Percentiles rank a stretch among this genome's conserved stretches.
Evolutionary conservation across 225 moss, liverwort and hornwort genomes (phyloP).

Genomic region (Anthoceros angustus): DNA sequence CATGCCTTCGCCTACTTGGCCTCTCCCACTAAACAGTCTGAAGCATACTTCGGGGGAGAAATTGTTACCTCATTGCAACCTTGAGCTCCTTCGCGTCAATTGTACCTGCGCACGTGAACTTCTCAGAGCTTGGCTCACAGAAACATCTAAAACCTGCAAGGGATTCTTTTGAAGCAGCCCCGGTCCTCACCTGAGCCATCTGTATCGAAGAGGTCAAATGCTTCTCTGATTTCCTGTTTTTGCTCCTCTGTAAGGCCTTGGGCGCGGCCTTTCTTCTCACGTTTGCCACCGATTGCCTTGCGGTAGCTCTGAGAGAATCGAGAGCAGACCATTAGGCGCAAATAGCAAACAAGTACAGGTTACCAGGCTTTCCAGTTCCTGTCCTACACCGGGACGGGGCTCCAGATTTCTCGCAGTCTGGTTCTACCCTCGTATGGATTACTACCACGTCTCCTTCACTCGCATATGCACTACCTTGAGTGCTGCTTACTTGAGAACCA

Average conservation of each 20-base stretch:
- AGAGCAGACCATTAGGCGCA: background rate
- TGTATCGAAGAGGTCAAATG: constrained; percentile 84
- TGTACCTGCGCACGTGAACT: constrained; percentile 27
- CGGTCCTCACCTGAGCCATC: constrained; percentile 57
- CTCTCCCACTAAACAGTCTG: too few species aligned
- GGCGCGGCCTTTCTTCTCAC: constrained; percentile 39
- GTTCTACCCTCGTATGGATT: too few species aligned
- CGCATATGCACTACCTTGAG: too few species aligned
- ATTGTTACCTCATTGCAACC: constrained; percentile 69
- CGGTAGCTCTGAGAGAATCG: constrained; percentile 29
- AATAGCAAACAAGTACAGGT: too few species aligned
- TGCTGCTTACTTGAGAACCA: too few species aligned
- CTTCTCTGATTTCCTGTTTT: constrained; percentile 89
- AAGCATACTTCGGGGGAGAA: too few species aligned
- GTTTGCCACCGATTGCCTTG: constrained; percentile 45
- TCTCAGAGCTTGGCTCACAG: background rate
- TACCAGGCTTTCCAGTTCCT: too few species aligned
- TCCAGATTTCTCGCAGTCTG: too few species aligned
- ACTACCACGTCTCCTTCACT: too few species aligned
- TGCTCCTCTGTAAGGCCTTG: constrained; percentile 76
- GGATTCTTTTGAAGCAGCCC: background rate
- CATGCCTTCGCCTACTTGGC: too few species aligned
- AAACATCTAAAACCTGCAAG: background rate
- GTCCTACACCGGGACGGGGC: too few species aligned
- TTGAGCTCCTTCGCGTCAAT: constrained; percentile 81